A percentile compares a stretch with the other conserved stretches of the same genome.
Evolutionary conservation across 495 filamentous ascomycete species (phyloP).

Genomic region (Aspergillus ostianus): DNA sequence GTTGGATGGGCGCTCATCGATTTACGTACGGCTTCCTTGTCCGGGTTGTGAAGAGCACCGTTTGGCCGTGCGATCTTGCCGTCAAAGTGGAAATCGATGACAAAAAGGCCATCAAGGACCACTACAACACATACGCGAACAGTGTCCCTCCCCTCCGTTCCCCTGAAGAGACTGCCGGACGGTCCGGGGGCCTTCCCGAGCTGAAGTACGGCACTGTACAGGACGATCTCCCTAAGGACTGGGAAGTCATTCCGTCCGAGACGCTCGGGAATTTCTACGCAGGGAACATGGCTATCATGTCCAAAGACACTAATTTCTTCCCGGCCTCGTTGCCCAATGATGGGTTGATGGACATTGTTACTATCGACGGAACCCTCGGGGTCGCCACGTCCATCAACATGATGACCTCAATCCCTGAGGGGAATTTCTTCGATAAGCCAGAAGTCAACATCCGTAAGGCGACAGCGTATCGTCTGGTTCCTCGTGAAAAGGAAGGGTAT

Average conservation of each 20-base stretch:
- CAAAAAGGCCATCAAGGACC: conserved; percentile 70
- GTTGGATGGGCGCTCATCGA: conserved; percentile 85
- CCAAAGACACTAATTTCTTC: conserved; percentile 85
- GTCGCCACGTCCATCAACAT: conserved; percentile 61
- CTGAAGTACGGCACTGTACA: conserved; percentile 76
- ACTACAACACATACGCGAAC: conserved; percentile 58
- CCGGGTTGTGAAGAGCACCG: conserved; percentile 65
- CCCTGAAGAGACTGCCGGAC: conserved; percentile 23
- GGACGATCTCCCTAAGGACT: conserved; percentile 71
- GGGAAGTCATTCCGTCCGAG: conserved; percentile 68
- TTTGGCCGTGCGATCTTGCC: conserved; percentile 87
- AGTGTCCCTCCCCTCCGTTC: conserved; percentile 28
- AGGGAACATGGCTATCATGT: conserved; percentile 94
- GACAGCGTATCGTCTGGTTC: conserved; percentile 76
- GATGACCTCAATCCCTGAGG: conserved; percentile 66
- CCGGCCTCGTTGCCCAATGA: conserved; percentile 79
- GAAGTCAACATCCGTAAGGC: conserved; percentile 81
- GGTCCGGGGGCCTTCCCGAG: conserved; percentile 59
- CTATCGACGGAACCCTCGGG: conserved; percentile 71
- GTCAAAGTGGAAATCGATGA: conserved; percentile 76
- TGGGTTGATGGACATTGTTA: conserved; percentile 81
- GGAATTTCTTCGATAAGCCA: conserved; percentile 72
- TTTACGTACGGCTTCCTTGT: conserved; percentile 83
- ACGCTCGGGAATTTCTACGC: conserved; percentile 90
- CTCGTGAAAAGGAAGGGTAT: conserved; percentile 68